A percentile compares a stretch with the other conserved stretches of the same genome.
Conservation (phyloP, 768 basidiomycete genomes). For the Tricholomella constricta region DNA sequence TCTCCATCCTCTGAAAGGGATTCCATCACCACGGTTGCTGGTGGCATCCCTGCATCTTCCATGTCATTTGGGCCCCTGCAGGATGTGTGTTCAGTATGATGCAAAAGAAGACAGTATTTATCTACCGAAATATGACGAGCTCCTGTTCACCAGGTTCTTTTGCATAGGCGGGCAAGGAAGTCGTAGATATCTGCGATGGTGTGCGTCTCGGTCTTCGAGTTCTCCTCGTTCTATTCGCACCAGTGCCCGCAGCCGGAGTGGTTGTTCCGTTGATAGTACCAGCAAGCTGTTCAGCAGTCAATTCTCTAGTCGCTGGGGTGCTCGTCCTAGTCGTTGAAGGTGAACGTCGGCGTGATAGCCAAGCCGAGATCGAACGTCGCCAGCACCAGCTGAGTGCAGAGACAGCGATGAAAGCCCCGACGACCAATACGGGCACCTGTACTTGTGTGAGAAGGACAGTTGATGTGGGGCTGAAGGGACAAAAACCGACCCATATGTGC, state of each 20-base stretch:
- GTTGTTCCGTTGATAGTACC: conserved; percentile 41
- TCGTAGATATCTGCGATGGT: conserved; percentile 80
- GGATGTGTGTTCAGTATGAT: background rate
- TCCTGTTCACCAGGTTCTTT: conserved; percentile 86
- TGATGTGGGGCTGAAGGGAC: background rate
- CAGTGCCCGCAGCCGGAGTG: conserved; percentile 21
- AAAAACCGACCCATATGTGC: conserved; percentile 19
- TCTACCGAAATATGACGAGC: conserved; percentile 64
- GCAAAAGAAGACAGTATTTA: conserved; percentile 11
- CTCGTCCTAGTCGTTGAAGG: background rate
- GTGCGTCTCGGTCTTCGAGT: conserved; percentile 54
- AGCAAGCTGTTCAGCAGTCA: conserved; percentile 62
- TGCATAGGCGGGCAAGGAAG: conserved; percentile 75
- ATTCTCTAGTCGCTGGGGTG: conserved; percentile 28
- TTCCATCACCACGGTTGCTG: conserved; percentile 37
- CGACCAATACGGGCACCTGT: conserved; percentile 17
- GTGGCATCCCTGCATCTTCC: conserved; percentile 52
- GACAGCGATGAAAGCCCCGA: conserved; percentile 3
- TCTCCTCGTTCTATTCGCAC: conserved; percentile 33
- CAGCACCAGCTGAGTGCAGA: conserved; percentile 6
- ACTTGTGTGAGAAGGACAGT: background rate
- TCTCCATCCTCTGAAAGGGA: conserved; percentile 40
- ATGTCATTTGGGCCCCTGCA: conserved; percentile 53
- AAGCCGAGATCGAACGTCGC: background rate
- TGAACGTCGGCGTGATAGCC: conserved; percentile 1